Conservation (phyloP, 1,139 yeast genomes). For the Suhomyces kunorum region DNA sequence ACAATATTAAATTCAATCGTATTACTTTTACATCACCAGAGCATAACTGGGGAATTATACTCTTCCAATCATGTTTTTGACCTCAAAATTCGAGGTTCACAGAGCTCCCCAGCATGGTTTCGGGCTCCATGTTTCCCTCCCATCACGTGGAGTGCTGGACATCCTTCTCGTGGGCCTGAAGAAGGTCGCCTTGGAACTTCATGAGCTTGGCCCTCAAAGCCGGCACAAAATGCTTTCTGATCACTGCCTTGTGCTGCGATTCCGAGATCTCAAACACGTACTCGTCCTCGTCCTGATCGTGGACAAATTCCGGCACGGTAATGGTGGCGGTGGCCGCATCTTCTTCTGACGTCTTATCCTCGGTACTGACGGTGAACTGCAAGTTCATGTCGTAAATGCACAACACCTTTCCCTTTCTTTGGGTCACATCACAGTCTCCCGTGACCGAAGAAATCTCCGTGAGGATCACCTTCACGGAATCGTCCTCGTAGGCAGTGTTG, state of each 20-base stretch:
- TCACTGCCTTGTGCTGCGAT: constrained; percentile 29
- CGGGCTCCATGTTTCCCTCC: neutral
- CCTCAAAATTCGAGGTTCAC: too few species aligned
- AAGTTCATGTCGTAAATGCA: constrained; percentile 70
- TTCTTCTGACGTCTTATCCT: constrained; percentile 24
- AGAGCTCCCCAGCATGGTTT: too few species aligned
- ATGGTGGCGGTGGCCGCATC: constrained; percentile 29
- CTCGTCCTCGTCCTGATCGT: constrained; percentile 68
- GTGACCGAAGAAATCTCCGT: constrained; percentile 46
- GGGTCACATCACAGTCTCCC: constrained; percentile 82
- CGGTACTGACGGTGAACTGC: constrained; percentile 45
- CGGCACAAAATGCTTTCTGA: constrained; percentile 54
- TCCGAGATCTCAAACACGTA: constrained; percentile 55
- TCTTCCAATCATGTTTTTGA: too few species aligned
- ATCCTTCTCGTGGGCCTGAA: constrained; percentile 60
- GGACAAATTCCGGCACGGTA: constrained; percentile 65
- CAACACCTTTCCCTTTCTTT: constrained; percentile 76
- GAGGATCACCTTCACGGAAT: constrained; percentile 37
- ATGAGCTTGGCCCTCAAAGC: constrained; percentile 47
- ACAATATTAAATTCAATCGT: too few species aligned
- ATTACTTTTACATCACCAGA: too few species aligned
- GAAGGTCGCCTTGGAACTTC: constrained; percentile 62
- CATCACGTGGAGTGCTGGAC: constrained; percentile 43
- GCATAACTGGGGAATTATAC: too few species aligned
- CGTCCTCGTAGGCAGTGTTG: constrained; percentile 36